Evolutionary conservation across 202 grass and related monocot species (phyloP), one percentile per base, ranked within the genome.

Genomic region (Sporobolus alterniflorus): DNA sequence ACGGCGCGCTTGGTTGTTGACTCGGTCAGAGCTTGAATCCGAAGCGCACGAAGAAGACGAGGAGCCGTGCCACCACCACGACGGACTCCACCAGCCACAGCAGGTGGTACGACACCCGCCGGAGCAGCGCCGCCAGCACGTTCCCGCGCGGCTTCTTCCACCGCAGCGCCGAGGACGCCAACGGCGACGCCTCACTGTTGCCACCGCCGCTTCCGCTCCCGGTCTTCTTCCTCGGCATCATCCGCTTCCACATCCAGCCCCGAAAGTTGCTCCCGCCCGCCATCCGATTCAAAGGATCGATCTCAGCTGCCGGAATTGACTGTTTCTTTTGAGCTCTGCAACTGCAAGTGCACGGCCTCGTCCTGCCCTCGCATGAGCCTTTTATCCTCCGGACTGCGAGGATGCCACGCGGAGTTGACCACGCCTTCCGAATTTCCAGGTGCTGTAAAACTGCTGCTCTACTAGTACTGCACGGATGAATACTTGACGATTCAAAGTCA

Each of bases 51-150:
- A 97, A 85, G 89, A 97, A 97, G 81, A 88, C 75, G 64, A 75
- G 41, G 26, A 97, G 84, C 77, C 71, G 75, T 0, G 70, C 69
- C 22, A 93, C 73, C 34, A 97, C 74, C 42, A 93, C 86, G 4
- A 97, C 60, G 65, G 88, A 92, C 74, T 97, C 91, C 14, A 93
- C 74, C 32, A 97, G 33, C 91, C 94, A 97, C 55, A 97, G 78
- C 80, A 97, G 48, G 77, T 89, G 85, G 87, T 82, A 97, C 47
- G 59, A 62, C 54, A 50, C 79, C 50, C 85, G 48, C 54, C 71
- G 64, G 52, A 78, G 88, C 42, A 91, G 34, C 68, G 73, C 71
- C 14, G 70, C 78, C 47, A 89, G 5, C 69, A 67, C 54, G 69
- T 77, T 65, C 22, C 39, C 26, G 13, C 24, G 55, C 51, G 78